A percentile compares a stretch with the other conserved stretches of the same genome.
Conservation (phyloP, 192 early-diverging fungal species). For the Podila horticola region DNA sequence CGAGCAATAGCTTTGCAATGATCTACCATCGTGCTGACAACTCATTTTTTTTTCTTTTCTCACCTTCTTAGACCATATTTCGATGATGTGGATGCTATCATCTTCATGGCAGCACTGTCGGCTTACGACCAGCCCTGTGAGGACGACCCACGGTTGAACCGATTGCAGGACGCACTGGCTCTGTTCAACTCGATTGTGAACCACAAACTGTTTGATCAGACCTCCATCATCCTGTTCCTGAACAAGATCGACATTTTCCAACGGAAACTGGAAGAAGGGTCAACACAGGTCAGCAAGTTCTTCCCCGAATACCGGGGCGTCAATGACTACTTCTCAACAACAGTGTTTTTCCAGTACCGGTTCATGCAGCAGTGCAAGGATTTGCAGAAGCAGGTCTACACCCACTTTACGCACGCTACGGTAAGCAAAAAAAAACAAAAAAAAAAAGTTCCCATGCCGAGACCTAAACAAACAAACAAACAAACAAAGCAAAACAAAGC, state of each 20-base stretch:
- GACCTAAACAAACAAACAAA: no score
- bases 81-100: slow-evolving; percentile 75
- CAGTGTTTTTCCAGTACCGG: slow-evolving; percentile 57
- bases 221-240: slow-evolving; percentile 69
- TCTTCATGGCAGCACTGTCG: slow-evolving; percentile 73
- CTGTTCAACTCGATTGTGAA: slow-evolving; percentile 57
- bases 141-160: slow-evolving; percentile 70
- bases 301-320: slow-evolving; percentile 67
- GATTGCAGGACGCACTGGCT: slow-evolving; percentile 56
- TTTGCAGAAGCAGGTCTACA: slow-evolving; percentile 58
- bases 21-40: no score
- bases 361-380: slow-evolving; percentile 55
- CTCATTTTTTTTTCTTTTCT: neutral
- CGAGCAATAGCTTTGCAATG: no score
- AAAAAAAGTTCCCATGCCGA: neutral
- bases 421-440: slow-evolving; percentile 31
- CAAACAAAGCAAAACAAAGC: neutral
- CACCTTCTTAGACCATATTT: slow-evolving; percentile 63
- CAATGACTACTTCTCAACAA: slow-evolving; percentile 57
- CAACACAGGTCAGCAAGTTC: slow-evolving; percentile 55
- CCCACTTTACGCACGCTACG: slow-evolving; percentile 60
- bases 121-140: slow-evolving; percentile 71
- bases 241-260: slow-evolving; percentile 76
- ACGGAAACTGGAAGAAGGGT: slow-evolving; percentile 56
- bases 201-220: slow-evolving; percentile 60